Evolutionary conservation across 2,329 filamentous ascomycete genomes (phyloP).

Genomic region (Sporothrix sp.): DNA sequence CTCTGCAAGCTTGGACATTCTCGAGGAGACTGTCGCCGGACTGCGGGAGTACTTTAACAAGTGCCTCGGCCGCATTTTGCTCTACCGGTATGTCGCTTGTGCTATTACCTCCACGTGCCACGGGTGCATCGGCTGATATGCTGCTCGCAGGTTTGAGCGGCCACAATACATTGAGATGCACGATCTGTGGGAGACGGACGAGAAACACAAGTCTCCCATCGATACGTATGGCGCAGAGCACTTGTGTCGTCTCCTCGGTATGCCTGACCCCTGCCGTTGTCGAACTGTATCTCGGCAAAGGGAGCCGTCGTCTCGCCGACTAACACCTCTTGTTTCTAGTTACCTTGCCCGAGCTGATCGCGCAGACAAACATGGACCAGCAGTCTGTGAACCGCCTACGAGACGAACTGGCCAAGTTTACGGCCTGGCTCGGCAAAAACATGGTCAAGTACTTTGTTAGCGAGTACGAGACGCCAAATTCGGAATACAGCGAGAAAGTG

Average conservation of each 20-base stretch:
- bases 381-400: conserved; percentile 79
- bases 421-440: conserved; percentile 72
- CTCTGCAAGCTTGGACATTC: conserved; percentile 68
- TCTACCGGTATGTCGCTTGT: conserved; percentile 54
- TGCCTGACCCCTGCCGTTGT: conserved; percentile 19
- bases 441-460: conserved; percentile 66
- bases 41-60: conserved; percentile 93
- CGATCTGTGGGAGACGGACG: conserved; percentile 50
- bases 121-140: too few relatives aligned
- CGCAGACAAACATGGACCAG: conserved; percentile 95
- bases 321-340: conserved; percentile 44
- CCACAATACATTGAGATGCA: conserved; percentile 74
- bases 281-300: too few relatives aligned
- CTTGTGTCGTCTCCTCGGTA: conserved; percentile 79
- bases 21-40: conserved; percentile 81
- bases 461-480: conserved; percentile 62
- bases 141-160: conserved; percentile 63
- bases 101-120: too few relatives aligned
- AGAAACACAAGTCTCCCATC: conserved; percentile 56
- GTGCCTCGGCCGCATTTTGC: conserved; percentile 72
- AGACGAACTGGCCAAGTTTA: conserved; percentile 81
- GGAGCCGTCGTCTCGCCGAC: too few relatives aligned
- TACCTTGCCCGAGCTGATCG: conserved; percentile 82
- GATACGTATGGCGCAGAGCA: conserved; percentile 94
- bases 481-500: conserved; percentile 56